Base-by-base conservation (phyloP, 192 early-diverging fungal genomes). In the Mortierella antarctica region DNA sequence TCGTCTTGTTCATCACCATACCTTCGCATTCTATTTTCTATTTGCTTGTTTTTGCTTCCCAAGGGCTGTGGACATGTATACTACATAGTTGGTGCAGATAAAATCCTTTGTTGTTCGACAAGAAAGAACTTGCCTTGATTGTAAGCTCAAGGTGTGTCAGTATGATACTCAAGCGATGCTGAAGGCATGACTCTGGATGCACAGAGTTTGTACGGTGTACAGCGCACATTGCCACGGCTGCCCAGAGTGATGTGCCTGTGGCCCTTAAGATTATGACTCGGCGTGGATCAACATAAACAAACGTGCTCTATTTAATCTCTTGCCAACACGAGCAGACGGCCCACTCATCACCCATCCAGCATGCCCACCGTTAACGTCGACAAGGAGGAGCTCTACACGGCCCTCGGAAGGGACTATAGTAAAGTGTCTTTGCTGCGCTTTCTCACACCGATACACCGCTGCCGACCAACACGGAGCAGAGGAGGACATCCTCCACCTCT, bases 311-410 rank as follows among this genome's bases (percentile, higher is more conserved):
- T 47, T 51, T 47, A 53, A 44, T 51, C 57, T 15, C 53, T 31
- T 31, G 31, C 31, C 3, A 31, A 31, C 31, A 31, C 31, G 31
- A 31, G 31, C 31, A 31, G 39, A 61, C 68, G 45, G 40, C 42
- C 48, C 18, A 21, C 41, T 21, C 13, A 41, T 18, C 53, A 20
- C 62, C 57, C 44, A 31, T 39, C 45, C 64, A 83, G 46, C 82
- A 98, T 98, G 98, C 98, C 98, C 63, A 97, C 98, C 71, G 93
- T 99, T 68, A 93, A 93, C 88, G 91, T 98, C 65, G 95, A 98
- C 88, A 93, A 94, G 84, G 89, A 95, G 76, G 86, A 90, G 55
- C 91, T 99, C 70, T 96, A 91, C 88, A 83, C 91, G 63, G 87
- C 88, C 56, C 93, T 99, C 63, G 94, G 91, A 74, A 89, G 86